phyloP scores from a whole-genome alignment of 2,329 filamentous ascomycete genomes.

The Fusarium sublunatum region DNA sequence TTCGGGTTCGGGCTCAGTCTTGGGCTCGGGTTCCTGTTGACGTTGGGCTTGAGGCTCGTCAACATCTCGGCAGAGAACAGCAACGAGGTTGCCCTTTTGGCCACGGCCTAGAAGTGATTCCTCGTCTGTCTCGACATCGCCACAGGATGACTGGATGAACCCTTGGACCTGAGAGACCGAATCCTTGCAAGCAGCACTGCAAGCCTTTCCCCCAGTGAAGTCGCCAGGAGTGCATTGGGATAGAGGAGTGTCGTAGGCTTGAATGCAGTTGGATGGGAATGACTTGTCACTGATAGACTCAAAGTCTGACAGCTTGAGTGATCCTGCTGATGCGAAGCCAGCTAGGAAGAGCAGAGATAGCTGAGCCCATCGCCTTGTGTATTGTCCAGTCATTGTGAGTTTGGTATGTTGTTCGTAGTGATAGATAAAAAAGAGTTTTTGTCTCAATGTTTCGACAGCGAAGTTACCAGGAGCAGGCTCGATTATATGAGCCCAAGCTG shows the following conservation, averaged over 20 bases:
- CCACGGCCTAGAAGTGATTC: conserved; percentile 54
- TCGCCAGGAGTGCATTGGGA: conserved; percentile 51
- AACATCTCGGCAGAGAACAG: conserved; percentile 49
- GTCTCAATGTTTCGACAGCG: not conserved
- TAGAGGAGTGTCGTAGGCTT: conserved; percentile 57
- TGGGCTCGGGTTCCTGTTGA: conserved; percentile 9
- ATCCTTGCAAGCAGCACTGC: conserved; percentile 53
- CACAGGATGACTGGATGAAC: conserved; percentile 47
- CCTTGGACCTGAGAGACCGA: conserved; percentile 46
- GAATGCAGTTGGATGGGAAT: conserved; percentile 53
- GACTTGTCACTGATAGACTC: conserved; percentile 54
- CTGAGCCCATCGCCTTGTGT: conserved; percentile 41
- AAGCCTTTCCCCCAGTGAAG: conserved; percentile 53
- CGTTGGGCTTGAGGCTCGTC: conserved; percentile 28
- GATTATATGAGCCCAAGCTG: conserved; percentile 24
- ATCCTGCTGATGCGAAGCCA: conserved; percentile 39
- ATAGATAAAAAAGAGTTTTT: not conserved
- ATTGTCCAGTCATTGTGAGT: conserved; percentile 32
- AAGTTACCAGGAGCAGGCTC: conserved; percentile 8
- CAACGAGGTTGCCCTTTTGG: conserved; percentile 52
- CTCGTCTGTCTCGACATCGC: conserved; percentile 35
- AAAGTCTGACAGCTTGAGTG: conserved; percentile 54
- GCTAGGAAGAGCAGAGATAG: conserved; percentile 42
- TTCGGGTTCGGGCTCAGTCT: conserved; percentile 8
- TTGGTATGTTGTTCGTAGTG: not conserved